Base-by-base conservation (phyloP, 1,284 basidiomycete species). In the Erythrobasidium hasegawianum region DNA sequence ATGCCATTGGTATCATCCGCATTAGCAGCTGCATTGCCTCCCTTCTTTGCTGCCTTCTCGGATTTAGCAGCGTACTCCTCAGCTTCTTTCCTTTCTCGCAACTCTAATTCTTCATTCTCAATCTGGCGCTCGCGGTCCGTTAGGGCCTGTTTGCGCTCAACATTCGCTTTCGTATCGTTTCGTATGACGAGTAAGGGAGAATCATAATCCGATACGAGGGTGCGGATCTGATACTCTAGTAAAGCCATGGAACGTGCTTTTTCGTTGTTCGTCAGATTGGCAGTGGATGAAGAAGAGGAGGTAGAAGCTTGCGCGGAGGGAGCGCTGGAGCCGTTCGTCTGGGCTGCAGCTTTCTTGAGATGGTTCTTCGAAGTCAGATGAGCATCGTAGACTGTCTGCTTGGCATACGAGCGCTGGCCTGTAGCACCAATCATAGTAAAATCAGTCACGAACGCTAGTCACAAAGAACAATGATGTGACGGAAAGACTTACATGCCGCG, bases 311-410 rank as follows among this genome's bases (percentile, higher is more conserved):
- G 55, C 14, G 81, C 16, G 72, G 70, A 29, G 71, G 65, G 13
- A 29, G 68, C 71, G n/a, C 33, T 75, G 76, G 49, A 67, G 26
- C 43, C 43, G 10, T 55, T 18, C 40, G 55, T 47, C 72, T 88
- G 84, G 72, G 87, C 88, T 58, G 87, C 85, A 11, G 85, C 82
- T 11, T 91, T 89, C 78, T 97, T 98, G 75, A 90, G 81, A 77
- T 98, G 96, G 77, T 93, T 97, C 78, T 91, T 93, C 27, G 92
- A 95, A 8, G 86, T 90, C 56, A 98, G 80, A 76, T 98, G 96
- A 2, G 92, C 94, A 73, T 97, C 91, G 78, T 94, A 98, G 3
- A 98, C 96, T 0, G 95, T 97, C 77, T 97, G 90, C 77, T 97
- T 99, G 13, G 94, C 85, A 77, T 97, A 98, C 69, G 83, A 82